Evolutionary conservation across 805 yeast genomes (phyloP), one percentile per base, ranked within the genome.

Genomic region (Cyberlindnera petersonii): DNA sequence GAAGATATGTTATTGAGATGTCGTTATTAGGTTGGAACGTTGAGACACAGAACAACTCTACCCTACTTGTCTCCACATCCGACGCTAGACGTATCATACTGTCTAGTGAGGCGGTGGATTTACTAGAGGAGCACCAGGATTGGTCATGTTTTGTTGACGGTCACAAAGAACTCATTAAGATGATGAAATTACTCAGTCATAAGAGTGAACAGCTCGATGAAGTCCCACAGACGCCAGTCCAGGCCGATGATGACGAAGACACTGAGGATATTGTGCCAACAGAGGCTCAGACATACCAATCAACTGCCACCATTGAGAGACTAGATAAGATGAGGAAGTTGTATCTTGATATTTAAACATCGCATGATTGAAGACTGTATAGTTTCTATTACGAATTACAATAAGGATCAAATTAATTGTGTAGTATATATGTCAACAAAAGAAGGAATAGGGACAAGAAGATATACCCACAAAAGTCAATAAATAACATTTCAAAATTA

Each of bases 11-110:
- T 16, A 18, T 54, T 10, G 43, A 53, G 24, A 27, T 61, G 5
- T 49, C 59, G 2, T 35, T 66, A 11, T 45, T 66, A 6, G 71
- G 72, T 1, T 68, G 72, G 71, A 58, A 52, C 16, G 41, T 64
- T 10, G 56, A 50, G 33, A 47, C 49, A 10, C 63, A 60, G 24
- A 43, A 40, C 11, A 55, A 55, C 23, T 55, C 56, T 0, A 31
- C 48, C 3, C 41, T 68, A 2, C 40, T 66, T 26, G 43, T 43
- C 15, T 66, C 70, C 33, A 37, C 49, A 14, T 58, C 56, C 26
- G 68, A 71, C 41, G 59, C 63, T 3, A 49, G 71, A 43, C 50
- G 71, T 7, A 52, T 66, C 3, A 39, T 63, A 13, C 32, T 63
- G 3, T 48, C 50, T 2, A 40, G 26, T 4, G 50, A 48, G 2